phyloP scores from a whole-genome alignment of 306 rosid species.

The Rosa chinensis region DNA sequence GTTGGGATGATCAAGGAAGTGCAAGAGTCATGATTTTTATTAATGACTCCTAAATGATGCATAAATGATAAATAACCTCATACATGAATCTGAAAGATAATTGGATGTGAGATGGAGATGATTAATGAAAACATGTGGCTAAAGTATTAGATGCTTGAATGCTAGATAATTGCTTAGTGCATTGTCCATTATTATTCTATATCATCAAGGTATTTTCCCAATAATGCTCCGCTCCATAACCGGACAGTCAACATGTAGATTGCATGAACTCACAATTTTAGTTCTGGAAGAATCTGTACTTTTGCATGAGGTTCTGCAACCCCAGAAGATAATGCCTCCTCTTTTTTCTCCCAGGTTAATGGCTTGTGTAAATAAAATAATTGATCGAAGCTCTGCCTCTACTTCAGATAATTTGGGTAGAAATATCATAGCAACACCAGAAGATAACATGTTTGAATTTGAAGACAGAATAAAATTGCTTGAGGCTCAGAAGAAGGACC shows the following conservation, averaged over 20 bases:
- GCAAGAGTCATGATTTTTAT: background rate
- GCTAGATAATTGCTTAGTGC: background rate
- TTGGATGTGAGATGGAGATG: background rate
- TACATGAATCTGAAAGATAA: background rate
- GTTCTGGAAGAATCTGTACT: slow-evolving; percentile 23
- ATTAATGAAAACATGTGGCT: background rate
- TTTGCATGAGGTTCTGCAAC: slow-evolving; percentile 38
- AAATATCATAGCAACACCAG: slow-evolving; percentile 22
- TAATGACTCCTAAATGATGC: background rate
- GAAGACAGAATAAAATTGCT: slow-evolving; percentile 30
- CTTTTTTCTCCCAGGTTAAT: slow-evolving; percentile 26
- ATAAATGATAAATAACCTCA: background rate
- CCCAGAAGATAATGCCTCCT: slow-evolving; percentile 29
- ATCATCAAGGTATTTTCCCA: background rate
- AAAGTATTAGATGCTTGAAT: background rate
- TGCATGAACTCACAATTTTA: slow-evolving; percentile 20
- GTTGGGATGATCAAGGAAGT: background rate
- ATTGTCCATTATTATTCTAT: slow-evolving; percentile 13
- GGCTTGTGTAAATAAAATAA: slow-evolving; percentile 30
- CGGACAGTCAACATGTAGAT: background rate
- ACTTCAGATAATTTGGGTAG: slow-evolving; percentile 19
- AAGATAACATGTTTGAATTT: slow-evolving; percentile 25
- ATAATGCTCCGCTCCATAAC: background rate
- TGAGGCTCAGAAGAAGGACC: slow-evolving; percentile 39
- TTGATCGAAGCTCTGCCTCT: slow-evolving; percentile 17